Conservation (phyloP, 805 yeast genomes). For the Teunomyces stri region DNA sequence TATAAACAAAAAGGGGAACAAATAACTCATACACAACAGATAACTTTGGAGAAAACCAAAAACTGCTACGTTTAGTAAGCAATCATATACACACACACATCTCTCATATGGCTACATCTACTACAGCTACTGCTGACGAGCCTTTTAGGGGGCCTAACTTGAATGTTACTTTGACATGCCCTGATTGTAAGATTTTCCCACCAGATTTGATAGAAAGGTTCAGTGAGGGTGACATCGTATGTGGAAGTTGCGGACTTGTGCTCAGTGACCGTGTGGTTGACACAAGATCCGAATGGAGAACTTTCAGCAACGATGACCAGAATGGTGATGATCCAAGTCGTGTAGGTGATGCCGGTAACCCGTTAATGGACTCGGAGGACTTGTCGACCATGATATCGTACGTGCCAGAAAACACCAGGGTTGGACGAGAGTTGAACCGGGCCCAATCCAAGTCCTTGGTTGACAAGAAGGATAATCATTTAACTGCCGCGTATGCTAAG, state of each 20-base stretch:
- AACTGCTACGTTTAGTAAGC: background rate
- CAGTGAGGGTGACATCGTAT: conserved; percentile 97
- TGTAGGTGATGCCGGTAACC: conserved; percentile 97
- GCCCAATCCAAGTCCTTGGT: conserved; percentile 84
- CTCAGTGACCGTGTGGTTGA: conserved; percentile 90
- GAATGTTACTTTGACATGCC: conserved; percentile 87
- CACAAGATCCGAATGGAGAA: conserved; percentile 97
- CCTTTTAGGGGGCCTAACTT: conserved; percentile 68
- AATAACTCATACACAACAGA: background rate
- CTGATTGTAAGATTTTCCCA: conserved; percentile 93
- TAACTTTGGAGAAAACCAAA: background rate
- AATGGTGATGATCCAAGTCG: conserved; percentile 98
- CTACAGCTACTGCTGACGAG: conserved; percentile 18
- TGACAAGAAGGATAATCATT: conserved; percentile 83
- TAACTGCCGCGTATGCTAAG: conserved; percentile 84
- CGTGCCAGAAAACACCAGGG: conserved; percentile 78
- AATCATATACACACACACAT: background rate
- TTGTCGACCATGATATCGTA: conserved; percentile 89
- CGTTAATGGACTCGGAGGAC: conserved; percentile 86
- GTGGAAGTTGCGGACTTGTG: conserved; percentile 95
- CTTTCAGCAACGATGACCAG: conserved; percentile 95
- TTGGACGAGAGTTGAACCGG: conserved; percentile 85
- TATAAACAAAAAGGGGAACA: no score
- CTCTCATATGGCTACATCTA: conserved; percentile 5
- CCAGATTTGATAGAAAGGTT: conserved; percentile 94